These are phyloP conservation scores for Fusarium sp. DNA, from an alignment of 2,329 filamentous ascomycete species.

Conservation along the genomic window DNA sequence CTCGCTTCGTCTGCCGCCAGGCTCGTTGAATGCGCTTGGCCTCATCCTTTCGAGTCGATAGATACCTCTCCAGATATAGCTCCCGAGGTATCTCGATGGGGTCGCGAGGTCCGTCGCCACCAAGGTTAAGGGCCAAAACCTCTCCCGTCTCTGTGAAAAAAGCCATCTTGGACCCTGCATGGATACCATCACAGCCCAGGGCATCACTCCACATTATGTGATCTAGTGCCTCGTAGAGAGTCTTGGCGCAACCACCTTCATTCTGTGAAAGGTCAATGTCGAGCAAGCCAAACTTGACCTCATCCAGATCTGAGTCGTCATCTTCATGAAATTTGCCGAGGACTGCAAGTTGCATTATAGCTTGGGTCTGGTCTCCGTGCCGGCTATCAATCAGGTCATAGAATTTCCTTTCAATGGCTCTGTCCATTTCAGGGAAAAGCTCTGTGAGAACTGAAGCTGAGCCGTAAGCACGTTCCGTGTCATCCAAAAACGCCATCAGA, in stretches of 20 bases:
- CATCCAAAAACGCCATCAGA: conserved; percentile 72
- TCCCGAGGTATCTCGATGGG: conserved; percentile 62
- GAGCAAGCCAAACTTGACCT: conserved; percentile 56
- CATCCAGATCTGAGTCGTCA: conserved; percentile 45
- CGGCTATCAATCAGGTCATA: conserved; percentile 56
- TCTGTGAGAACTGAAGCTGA: conserved; percentile 62
- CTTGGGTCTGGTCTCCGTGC: conserved; percentile 41
- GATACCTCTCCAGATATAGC: conserved; percentile 67
- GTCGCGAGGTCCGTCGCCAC: conserved; percentile 54
- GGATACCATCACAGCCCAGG: conserved; percentile 51
- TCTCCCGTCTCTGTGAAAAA: conserved; percentile 60
- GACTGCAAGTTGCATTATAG: conserved; percentile 49
- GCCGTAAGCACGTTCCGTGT: conserved; percentile 69
- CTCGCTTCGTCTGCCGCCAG: conserved; percentile 49
- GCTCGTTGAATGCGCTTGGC: conserved; percentile 58
- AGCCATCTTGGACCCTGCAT: conserved; percentile 55
- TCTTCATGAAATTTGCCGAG: conserved; percentile 47
- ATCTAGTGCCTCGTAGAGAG: conserved; percentile 62
- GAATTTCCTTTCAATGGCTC: conserved; percentile 56
- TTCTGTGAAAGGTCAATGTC: conserved; percentile 53
- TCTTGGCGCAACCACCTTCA: conserved; percentile 54
- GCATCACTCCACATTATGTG: conserved; percentile 61
- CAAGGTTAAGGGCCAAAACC: conserved; percentile 62
- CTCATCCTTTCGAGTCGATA: conserved; percentile 57
- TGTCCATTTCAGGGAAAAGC: conserved; percentile 46